Evolutionary conservation across 208 protist genomes (phyloP), one percentile per base, ranked within the genome.

Genomic region (Leptomonas seymouri): DNA sequence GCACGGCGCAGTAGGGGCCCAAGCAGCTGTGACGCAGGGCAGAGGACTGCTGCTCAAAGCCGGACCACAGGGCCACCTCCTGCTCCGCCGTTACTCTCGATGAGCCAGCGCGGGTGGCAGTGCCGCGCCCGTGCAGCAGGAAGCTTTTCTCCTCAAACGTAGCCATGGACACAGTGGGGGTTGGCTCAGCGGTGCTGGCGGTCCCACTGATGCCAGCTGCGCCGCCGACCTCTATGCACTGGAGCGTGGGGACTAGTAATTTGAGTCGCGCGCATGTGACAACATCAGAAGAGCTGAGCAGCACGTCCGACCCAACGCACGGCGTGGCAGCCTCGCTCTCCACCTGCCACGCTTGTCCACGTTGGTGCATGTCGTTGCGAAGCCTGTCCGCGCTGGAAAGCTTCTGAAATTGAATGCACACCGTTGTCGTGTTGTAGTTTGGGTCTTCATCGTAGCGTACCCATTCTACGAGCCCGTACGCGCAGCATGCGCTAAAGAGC

Each of bases 341-440:
- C 15, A 89, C 59, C n/a, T 62, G 57, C 89, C 85, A 91, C 21
- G 61, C 36, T 23, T 75, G 69, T 3, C 83, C 75, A 11, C 67
- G 56, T 39, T 63, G 56, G 60, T 68, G 51, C 56, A 68, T 59
- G 50, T 94, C 89, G 25, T 23, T 69, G 60, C 82, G 76, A 44
- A 94, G 59, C 14, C 75, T 74, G 39, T 92, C 86, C 23, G 89
- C 78, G 27, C 75, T 64, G 15, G 86, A 94, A 28, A 94, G 63
- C 27, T 78, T 78, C 74, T 94, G 89, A 51, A 89, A 94, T 72
- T 94, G 89, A 27, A 92, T 46, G 27, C 69, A 57, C 44, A 87
- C 78, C 18, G 70, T 76, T 15, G 71, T 81, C 12, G 73, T 74
- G 78, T 87, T 81, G 65, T 88, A 91, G 60, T 84, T 77, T 15